Percentiles rank a stretch among this genome's conserved stretches.
Evolutionary conservation across 148 eudicot genomes (phyloP).

Genomic region (Spergularia bocconei): DNA sequence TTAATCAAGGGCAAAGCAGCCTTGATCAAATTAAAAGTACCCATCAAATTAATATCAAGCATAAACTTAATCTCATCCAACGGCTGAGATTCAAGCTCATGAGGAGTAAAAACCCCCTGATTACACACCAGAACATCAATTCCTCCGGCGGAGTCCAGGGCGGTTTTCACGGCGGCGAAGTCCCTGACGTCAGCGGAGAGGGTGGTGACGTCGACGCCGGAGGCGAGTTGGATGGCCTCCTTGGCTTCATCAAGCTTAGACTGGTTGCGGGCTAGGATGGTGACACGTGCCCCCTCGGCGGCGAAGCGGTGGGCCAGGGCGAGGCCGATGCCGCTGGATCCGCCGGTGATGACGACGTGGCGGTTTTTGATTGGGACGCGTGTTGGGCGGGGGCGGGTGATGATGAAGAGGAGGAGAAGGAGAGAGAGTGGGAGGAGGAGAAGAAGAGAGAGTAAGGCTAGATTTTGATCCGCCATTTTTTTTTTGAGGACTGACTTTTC

Average conservation of each 20-base stretch:
- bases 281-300: slow-evolving; percentile 58
- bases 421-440: slow-evolving; percentile 37
- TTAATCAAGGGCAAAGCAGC: slow-evolving; percentile 72
- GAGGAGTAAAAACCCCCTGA: slow-evolving; percentile 68
- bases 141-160: slow-evolving; percentile 50
- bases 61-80: slow-evolving; percentile 64
- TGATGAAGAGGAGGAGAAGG: slow-evolving; percentile 29
- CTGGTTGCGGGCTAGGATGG: slow-evolving; percentile 64
- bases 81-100: slow-evolving; percentile 48
- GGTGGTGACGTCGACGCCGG: slow-evolving; percentile 62
- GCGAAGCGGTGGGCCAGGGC: slow-evolving; percentile 74
- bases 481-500: slow-evolving; percentile 3
- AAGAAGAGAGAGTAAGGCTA: slow-evolving; percentile 34
- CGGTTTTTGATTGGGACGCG: slow-evolving; percentile 71
- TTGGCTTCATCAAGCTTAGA: slow-evolving; percentile 57
- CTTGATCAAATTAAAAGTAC: slow-evolving; percentile 68
- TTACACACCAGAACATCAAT: slow-evolving; percentile 83
- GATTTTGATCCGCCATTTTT: slow-evolving; percentile 32
- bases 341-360: slow-evolving; percentile 95
- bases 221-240: slow-evolving; percentile 49
- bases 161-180: slow-evolving; percentile 47
- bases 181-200: slow-evolving; percentile 79
- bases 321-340: slow-evolving; percentile 95
- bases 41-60: slow-evolving; percentile 80
- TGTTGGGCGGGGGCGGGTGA: slow-evolving; percentile 53